phyloP scores from a whole-genome alignment of 129 eudicot genomes.

The Smallanthus sonchifolius region DNA sequence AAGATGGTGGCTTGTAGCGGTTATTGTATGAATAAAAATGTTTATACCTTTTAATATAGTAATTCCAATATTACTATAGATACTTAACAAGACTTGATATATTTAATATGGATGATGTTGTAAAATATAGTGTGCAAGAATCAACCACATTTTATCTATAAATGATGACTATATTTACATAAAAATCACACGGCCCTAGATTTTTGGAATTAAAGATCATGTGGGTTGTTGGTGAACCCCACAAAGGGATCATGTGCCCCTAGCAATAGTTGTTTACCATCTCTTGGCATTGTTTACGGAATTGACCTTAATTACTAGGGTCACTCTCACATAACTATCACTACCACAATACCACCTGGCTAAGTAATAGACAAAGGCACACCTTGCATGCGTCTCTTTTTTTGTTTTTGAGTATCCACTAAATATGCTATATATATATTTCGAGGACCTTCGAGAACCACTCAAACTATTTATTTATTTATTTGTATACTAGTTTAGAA shows the following conservation, averaged over 20 bases:
- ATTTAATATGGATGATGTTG: not conserved
- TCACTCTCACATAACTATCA: conserved; percentile 29
- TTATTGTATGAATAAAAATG: not conserved
- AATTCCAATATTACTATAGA: not conserved
- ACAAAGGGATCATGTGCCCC: conserved; percentile 36
- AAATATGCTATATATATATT: not conserved
- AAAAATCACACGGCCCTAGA: conserved; percentile 12
- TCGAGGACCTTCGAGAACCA: too few relatives aligned
- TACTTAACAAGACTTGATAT: not conserved
- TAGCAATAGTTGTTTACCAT: conserved; percentile 6
- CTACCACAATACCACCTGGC: conserved; percentile 33
- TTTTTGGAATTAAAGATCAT: conserved; percentile 22
- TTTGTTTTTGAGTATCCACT: conserved; percentile 12
- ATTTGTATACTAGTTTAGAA: too few relatives aligned
- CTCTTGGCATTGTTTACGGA: conserved; percentile 24
- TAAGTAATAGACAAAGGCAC: conserved; percentile 31
- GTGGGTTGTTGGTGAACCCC: conserved; percentile 31
- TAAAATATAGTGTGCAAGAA: not conserved
- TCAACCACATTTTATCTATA: not conserved
- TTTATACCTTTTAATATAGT: not conserved
- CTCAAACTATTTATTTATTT: too few relatives aligned
- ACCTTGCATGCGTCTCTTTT: conserved; percentile 23
- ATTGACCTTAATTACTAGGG: conserved; percentile 23
- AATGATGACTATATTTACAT: not conserved
- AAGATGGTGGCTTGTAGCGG: not conserved